Percentiles rank a stretch among this genome's conserved stretches.
Conservation (phyloP, 2,329 filamentous ascomycete genomes). For the Lachnellula arida region DNA sequence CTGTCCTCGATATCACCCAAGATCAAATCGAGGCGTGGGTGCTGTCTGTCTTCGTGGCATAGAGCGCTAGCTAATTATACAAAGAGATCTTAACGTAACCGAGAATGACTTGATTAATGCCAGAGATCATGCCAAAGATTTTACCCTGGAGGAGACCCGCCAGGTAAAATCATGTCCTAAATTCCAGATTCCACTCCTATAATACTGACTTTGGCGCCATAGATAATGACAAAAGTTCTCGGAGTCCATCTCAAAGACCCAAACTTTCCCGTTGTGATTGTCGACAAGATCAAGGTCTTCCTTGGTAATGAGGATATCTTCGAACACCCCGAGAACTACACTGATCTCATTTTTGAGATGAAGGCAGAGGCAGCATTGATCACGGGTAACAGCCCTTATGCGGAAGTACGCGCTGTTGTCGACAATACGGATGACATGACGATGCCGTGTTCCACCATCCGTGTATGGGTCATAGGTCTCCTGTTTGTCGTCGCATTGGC, state of each 20-base stretch:
- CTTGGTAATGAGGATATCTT: conserved; percentile 42
- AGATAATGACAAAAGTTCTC: conserved; percentile 37
- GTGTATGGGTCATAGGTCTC: conserved; percentile 59
- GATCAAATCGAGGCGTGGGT: background rate
- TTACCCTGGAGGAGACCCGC: conserved; percentile 41
- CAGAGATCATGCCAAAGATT: conserved; percentile 37
- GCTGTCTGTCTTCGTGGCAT: background rate
- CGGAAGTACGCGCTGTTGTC: conserved; percentile 52
- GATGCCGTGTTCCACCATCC: conserved; percentile 59
- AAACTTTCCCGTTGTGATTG: conserved; percentile 41
- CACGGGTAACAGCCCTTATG: conserved; percentile 52
- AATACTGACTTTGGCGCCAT: background rate
- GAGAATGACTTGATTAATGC: conserved; percentile 44
- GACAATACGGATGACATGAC: conserved; percentile 56
- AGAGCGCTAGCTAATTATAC: background rate
- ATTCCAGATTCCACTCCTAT: conserved; percentile 2
- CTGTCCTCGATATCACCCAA: background rate
- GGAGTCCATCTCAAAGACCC: conserved; percentile 42
- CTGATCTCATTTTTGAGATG: conserved; percentile 48
- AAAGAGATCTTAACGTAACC: conserved; percentile 38
- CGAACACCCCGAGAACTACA: conserved; percentile 42
- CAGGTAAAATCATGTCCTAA: conserved; percentile 17
- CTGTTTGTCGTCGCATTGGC: conserved; percentile 10
- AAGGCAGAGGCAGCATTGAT: conserved; percentile 51
- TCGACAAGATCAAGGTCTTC: conserved; percentile 39